Conservation (phyloP, 2,329 filamentous ascomycete genomes). For the Myriosclerotinia duriaeana region DNA sequence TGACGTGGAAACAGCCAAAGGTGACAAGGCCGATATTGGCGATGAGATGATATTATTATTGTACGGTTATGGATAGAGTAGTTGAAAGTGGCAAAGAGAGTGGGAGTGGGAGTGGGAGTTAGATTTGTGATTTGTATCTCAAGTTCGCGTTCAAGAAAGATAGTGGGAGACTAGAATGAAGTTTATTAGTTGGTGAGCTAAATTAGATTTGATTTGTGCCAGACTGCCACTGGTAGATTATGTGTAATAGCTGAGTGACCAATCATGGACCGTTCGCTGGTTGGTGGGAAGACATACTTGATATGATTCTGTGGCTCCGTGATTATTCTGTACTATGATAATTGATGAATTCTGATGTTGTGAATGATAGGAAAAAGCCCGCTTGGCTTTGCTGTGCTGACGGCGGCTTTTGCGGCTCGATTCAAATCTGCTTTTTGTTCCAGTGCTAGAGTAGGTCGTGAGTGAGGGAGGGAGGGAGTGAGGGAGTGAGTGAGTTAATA, state of each 20-base stretch:
- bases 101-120: neutral
- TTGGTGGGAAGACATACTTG: neutral
- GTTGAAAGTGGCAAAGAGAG: neutral
- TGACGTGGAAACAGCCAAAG: slow-evolving; percentile 25
- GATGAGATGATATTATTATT: neutral
- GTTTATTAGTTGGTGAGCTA: neutral
- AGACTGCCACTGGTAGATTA: too few relatives aligned
- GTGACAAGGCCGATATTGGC: slow-evolving; percentile 7
- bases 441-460: too few relatives aligned
- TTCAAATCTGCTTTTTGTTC: neutral
- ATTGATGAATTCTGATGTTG: neutral
- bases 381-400: neutral
- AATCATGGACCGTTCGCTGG: neutral
- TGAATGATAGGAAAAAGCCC: neutral
- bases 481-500: too few relatives aligned
- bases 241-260: neutral
- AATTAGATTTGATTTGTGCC: too few relatives aligned
- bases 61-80: neutral
- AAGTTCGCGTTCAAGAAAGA: neutral
- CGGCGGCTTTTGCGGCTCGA: slow-evolving; percentile 16
- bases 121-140: neutral
- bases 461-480: too few relatives aligned
- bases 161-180: neutral
- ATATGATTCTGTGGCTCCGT: neutral
- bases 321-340: too few relatives aligned